Evolutionary conservation across 306 rosid genomes (phyloP), one percentile per base, ranked within the genome.

Genomic region (Quillaja saponaria): DNA sequence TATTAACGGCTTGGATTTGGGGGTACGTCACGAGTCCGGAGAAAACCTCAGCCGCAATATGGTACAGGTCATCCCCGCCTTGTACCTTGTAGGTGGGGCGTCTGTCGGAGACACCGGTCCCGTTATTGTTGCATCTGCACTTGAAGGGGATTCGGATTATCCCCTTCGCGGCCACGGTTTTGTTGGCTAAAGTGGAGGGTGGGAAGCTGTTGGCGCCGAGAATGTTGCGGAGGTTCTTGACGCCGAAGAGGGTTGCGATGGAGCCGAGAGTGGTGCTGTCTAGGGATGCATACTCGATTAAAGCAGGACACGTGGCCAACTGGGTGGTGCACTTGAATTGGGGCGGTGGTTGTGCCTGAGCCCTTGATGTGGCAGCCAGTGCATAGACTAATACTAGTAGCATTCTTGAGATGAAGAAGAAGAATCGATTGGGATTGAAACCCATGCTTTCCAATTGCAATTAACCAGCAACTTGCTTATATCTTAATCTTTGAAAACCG

Each of bases 221-320:
- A 3, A 92, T 45, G 65, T 75, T 64, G 18, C 45, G 51, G 42
- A 82, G 48, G 69, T 84, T 80, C 49, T 73, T 69, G 50, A 92
- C 69, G 72, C 69, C 68, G 90, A 88, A 92, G 50, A 88, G 96
- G n/a, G 35, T 51, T 58, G 52, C 45, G 73, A 91, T 78, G 72
- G 54, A 11, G 13, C 48, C 7, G 11, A 84, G 64, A 3, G 80
- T 75, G 47, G 95, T 91, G 34, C 20, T 10, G 78, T 91, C 85
- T 3, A 34, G 53, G 35, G 64, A 13, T 0, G 1, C 0, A 81
- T 82, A 91, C 59, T 76, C 86, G 7, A 83, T 42, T 7, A 91
- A 66, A 0, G 77, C 65, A 0, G 15, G 65, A 64, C 97, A 91
- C 51, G 71, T 69, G 37, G 64, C 2, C n/a, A 25, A 31, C 3